Percentiles rank a stretch among this genome's conserved stretches.
Evolutionary conservation across 371 early-diverging fungal species (phyloP).

Genomic region (Lichtheimia hyalospora): DNA sequence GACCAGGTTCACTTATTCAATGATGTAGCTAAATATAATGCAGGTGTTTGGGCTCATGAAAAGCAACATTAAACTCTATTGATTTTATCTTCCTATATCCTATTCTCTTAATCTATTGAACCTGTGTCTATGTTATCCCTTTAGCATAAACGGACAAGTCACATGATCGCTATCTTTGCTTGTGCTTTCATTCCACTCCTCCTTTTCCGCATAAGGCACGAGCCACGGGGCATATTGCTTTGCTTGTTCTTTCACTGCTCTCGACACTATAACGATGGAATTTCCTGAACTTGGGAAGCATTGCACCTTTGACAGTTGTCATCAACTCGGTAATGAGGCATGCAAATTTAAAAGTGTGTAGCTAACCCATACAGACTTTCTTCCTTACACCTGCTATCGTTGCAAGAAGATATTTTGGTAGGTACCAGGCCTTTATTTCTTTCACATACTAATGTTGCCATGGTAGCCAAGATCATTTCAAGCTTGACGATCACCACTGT

Average conservation of each 20-base stretch:
- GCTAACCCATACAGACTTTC: slow-evolving; percentile 40
- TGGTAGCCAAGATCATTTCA: slow-evolving; percentile 62
- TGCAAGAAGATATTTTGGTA: slow-evolving; percentile 62
- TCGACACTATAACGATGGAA: slow-evolving; percentile 33
- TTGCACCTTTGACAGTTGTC: slow-evolving; percentile 49
- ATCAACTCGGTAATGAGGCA: slow-evolving; percentile 35
- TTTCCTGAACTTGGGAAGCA: slow-evolving; percentile 57
- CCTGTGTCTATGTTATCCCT: too few species aligned
- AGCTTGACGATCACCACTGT: slow-evolving; percentile 56
- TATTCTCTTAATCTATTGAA: too few species aligned
- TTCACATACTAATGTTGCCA: not conserved
- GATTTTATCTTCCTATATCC: too few species aligned
- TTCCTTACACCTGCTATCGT: slow-evolving; percentile 58
- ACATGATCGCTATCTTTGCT: too few species aligned
- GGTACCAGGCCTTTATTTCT: not conserved
- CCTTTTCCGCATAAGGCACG: too few species aligned
- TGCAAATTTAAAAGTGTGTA: too few species aligned
- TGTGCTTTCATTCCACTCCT: too few species aligned
- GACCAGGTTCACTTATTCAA: slow-evolving; percentile 68
- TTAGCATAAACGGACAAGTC: too few species aligned
- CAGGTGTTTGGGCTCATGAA: slow-evolving; percentile 30
- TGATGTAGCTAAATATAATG: slow-evolving; percentile 60
- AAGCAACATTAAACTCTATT: not conserved
- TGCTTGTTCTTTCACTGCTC: not conserved
- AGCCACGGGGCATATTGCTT: too few species aligned